Base-by-base conservation (phyloP, 371 early-diverging fungal species). In the Mucor lusitanicus region DNA sequence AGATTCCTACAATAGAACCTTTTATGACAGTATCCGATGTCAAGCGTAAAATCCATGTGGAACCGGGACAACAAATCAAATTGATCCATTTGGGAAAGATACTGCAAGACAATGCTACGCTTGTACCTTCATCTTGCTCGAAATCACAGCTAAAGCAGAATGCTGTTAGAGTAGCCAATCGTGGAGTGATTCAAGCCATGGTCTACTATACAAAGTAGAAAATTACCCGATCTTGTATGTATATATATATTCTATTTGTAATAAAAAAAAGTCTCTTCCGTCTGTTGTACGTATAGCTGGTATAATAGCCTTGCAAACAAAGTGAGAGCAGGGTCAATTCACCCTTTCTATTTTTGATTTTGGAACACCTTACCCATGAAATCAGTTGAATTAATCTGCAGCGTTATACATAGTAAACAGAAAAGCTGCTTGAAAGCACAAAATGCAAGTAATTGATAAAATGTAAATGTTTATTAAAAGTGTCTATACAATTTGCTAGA, bases 111-210 rank as follows among this genome's bases (percentile, higher is more conserved):
- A 6, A 53, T n/a, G 54, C 30, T 32, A 21, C 13, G 2, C 28
- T 66, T 6, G 46, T 66, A 1, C 66, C 66, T 28, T 56, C 66
- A 32, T 39, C 27, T 28, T 25, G n/a, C 21, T 4, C 33, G 4
- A 17, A n/a, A 37, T 27, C 39, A 9, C 3, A 3, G 17, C 21
- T n/a, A 6, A 59, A 66, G 40, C 27, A 17, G 8, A 37, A 63
- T 39, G 39, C 63, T 8, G 40, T 66, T 13, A 66, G 60, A 42
- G 42, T 66, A 8, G 37, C 59, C 15, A 39, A 60, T 23, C 53
- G 35, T 30, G 60, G 60, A 12, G 66, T 66, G 5, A 60, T 66
- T 23, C 66, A 66, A 66, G 66, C 60, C 9, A 65, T 65, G 58
- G 28, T 58, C n/a, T n/a, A n/a, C n/a, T n/a, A 13, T 65, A 46